These are phyloP conservation scores for Talaromyces sp. DNA, from an alignment of 2,329 filamentous ascomycete genomes.

Conservation along the genomic window DNA sequence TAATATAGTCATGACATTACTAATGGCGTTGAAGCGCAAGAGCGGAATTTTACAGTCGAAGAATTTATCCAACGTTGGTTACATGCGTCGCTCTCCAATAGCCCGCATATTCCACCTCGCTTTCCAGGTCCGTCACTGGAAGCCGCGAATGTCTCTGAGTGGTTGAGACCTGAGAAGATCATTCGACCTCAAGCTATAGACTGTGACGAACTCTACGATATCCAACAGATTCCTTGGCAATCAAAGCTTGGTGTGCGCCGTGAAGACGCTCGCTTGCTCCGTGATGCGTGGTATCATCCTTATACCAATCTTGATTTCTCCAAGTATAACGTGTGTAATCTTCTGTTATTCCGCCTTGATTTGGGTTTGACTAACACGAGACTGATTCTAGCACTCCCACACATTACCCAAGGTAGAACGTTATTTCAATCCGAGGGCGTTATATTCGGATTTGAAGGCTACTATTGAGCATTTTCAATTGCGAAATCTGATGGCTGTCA, in stretches of 20 bases:
- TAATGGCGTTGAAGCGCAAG: slow-evolving; percentile 29
- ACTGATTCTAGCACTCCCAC: slow-evolving; percentile 25
- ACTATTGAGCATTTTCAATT: slow-evolving; percentile 59
- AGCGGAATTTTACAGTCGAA: slow-evolving; percentile 42
- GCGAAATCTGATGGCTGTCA: slow-evolving; percentile 55
- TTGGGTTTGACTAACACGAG: background rate
- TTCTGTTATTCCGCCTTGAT: background rate
- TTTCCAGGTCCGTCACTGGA: slow-evolving; percentile 27
- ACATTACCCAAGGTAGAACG: slow-evolving; percentile 40
- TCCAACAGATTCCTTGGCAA: slow-evolving; percentile 44
- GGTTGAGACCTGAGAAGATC: slow-evolving; percentile 33
- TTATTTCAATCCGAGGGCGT: slow-evolving; percentile 49
- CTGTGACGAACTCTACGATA: slow-evolving; percentile 32
- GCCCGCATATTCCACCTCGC: slow-evolving; percentile 21
- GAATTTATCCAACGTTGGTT: slow-evolving; percentile 44
- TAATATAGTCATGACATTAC: slow-evolving; percentile 11
- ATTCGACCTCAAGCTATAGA: slow-evolving; percentile 29
- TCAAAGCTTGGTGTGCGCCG: slow-evolving; percentile 36
- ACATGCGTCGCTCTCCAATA: slow-evolving; percentile 26
- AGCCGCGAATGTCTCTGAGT: slow-evolving; percentile 33
- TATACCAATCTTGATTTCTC: slow-evolving; percentile 39
- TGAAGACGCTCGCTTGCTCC: slow-evolving; percentile 35
- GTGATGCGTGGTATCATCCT: slow-evolving; percentile 41
- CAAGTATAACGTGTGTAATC: slow-evolving; percentile 20
- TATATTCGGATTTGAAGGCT: slow-evolving; percentile 49